phyloP scores from a whole-genome alignment of 768 basidiomycete genomes.

The Agaricus subrufescens region DNA sequence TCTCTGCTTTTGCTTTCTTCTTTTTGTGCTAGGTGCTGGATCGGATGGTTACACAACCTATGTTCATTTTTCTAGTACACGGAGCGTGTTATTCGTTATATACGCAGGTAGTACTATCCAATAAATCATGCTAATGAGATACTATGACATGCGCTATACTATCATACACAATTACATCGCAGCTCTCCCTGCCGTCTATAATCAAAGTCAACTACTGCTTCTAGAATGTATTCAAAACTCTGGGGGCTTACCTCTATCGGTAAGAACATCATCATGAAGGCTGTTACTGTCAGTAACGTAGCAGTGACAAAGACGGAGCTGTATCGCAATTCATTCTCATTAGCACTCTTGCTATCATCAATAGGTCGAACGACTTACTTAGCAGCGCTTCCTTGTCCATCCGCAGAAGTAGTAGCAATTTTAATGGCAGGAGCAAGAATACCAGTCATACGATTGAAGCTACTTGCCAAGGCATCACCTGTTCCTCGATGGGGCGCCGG shows the following conservation, averaged over 20 bases:
- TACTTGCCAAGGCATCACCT: conserved; percentile 42
- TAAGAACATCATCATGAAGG: conserved; percentile 33
- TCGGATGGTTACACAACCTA: too few relatives aligned
- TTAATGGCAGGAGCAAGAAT: conserved; percentile 46
- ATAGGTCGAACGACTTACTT: too few relatives aligned
- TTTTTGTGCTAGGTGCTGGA: too few relatives aligned
- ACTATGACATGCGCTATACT: too few relatives aligned
- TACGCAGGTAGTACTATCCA: too few relatives aligned
- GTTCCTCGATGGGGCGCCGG: conserved; percentile 54
- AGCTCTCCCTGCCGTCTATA: conserved; percentile 29
- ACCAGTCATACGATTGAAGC: conserved; percentile 46
- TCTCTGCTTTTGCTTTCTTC: neutral
- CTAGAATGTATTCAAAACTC: neutral
- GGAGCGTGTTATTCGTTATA: too few relatives aligned
- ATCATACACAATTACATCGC: conserved; percentile 19
- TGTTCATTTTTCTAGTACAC: too few relatives aligned
- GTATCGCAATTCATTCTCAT: neutral
- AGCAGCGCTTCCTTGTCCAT: conserved; percentile 17
- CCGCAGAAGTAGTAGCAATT: conserved; percentile 33
- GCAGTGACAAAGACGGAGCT: conserved; percentile 48
- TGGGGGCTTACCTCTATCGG: conserved; percentile 40
- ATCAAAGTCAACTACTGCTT: neutral
- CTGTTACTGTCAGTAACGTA: conserved; percentile 37
- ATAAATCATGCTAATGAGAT: too few relatives aligned
- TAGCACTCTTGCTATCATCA: neutral